Percentiles rank a stretch among this genome's conserved stretches.
Conservation (phyloP, 1,139 yeast species). For the Taiozyma sp. region DNA sequence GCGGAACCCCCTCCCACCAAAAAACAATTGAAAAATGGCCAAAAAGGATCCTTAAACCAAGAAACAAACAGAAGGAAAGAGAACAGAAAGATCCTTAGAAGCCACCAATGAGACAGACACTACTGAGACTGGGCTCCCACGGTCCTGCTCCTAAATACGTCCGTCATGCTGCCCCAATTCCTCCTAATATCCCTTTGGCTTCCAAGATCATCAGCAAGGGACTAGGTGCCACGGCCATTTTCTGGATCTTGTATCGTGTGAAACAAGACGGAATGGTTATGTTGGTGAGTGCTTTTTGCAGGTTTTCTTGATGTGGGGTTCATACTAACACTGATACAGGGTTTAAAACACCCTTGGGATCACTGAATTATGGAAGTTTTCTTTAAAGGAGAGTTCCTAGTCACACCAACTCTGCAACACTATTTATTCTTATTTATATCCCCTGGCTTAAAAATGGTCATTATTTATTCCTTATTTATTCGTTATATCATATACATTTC, state of each 20-base stretch:
- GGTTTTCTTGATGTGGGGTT: neutral
- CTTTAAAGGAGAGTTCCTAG: no score
- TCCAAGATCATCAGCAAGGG: slow-evolving; percentile 17
- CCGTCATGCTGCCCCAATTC: slow-evolving; percentile 22
- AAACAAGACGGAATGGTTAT: slow-evolving; percentile 22
- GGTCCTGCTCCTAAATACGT: slow-evolving; percentile 15
- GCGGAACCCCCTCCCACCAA: no score
- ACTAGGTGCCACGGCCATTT: slow-evolving; percentile 21
- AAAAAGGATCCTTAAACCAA: neutral
- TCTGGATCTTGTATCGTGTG: slow-evolving; percentile 22
- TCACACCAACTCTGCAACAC: neutral
- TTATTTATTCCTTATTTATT: neutral
- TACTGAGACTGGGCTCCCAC: slow-evolving; percentile 7
- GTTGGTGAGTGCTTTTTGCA: slow-evolving; percentile 13
- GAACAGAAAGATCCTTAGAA: no score
- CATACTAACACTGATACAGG: slow-evolving; percentile 9
- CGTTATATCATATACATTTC: neutral
- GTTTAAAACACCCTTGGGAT: slow-evolving; percentile 24
- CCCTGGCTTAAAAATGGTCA: slow-evolving; percentile 1
- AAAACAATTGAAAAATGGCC: no score
- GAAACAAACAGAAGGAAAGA: no score
- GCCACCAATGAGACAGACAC: slow-evolving; percentile 5
- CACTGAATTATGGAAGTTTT: slow-evolving; percentile 6
- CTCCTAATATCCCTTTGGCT: slow-evolving; percentile 17
- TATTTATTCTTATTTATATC: neutral